Evolutionary conservation across 768 basidiomycete genomes (phyloP).

Genomic region (Tephrocybe sp.): DNA sequence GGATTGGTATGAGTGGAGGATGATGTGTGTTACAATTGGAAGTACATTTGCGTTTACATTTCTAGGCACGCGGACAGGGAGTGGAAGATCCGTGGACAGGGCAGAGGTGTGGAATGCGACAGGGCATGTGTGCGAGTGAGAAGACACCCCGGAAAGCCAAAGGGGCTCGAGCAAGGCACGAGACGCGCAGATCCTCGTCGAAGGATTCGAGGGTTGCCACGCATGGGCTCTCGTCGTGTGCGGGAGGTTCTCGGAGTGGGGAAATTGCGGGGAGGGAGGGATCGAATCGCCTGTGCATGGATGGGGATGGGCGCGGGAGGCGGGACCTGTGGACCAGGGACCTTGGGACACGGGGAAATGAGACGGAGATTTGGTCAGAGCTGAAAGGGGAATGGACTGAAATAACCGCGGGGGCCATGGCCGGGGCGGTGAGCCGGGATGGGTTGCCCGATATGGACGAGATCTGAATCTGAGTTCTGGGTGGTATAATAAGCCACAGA

Average conservation of each 20-base stretch:
- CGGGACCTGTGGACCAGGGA: constrained; percentile 10
- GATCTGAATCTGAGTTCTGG: constrained; percentile 18
- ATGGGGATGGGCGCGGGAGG: not conserved
- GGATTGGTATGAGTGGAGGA: too few species aligned
- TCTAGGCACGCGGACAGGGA: too few species aligned
- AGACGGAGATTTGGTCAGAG: constrained; percentile 9
- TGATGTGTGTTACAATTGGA: too few species aligned
- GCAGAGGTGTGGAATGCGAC: too few species aligned
- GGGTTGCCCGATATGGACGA: constrained; percentile 14
- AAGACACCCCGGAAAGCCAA: too few species aligned
- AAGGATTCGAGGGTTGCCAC: not conserved
- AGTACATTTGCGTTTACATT: too few species aligned
- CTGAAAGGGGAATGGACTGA: constrained; percentile 7
- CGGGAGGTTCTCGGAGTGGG: not conserved
- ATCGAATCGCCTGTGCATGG: too few species aligned
- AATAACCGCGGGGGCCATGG: constrained; percentile 21
- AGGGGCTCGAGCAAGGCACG: too few species aligned
- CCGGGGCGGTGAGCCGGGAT: constrained; percentile 15
- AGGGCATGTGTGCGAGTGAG: too few species aligned
- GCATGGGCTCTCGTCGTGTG: too few species aligned
- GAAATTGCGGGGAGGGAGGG: not conserved
- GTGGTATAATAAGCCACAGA: constrained; percentile 26
- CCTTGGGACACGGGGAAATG: not conserved
- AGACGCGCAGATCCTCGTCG: too few species aligned
- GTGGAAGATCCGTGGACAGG: too few species aligned